These are phyloP conservation scores for Calonectria crousiana DNA, from an alignment of 2,329 filamentous ascomycete genomes.

Conservation along the genomic window DNA sequence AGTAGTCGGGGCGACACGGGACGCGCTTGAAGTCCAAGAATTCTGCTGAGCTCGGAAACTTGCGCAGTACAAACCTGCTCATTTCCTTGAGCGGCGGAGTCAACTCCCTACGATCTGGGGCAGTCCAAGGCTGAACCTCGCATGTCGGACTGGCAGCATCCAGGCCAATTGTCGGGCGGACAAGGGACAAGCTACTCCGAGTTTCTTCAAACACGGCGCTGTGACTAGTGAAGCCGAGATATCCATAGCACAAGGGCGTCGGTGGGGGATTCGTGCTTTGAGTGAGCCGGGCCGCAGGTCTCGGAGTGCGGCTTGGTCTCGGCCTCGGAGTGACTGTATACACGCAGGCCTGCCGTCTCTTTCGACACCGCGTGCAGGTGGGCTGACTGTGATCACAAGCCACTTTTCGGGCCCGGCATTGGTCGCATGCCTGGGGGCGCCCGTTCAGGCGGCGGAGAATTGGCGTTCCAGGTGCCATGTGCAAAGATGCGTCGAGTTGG, in stretches of 20 bases:
- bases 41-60: slow-evolving; percentile 46
- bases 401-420: slow-evolving; percentile 56
- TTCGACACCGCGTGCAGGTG: slow-evolving; percentile 53
- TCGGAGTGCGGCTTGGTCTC: slow-evolving; percentile 33
- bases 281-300: slow-evolving; percentile 22
- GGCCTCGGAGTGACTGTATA: slow-evolving; percentile 46
- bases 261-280: slow-evolving; percentile 26
- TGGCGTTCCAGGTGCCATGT: slow-evolving; percentile 32
- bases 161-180: slow-evolving; percentile 40
- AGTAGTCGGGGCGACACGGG: slow-evolving; percentile 44
- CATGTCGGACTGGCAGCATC: slow-evolving; percentile 19
- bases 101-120: slow-evolving; percentile 30
- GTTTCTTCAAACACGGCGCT: slow-evolving; percentile 57
- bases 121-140: not conserved
- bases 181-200: slow-evolving; percentile 52
- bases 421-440: slow-evolving; percentile 48
- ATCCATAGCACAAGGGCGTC: slow-evolving; percentile 47
- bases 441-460: slow-evolving; percentile 45
- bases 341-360: slow-evolving; percentile 51
- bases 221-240: slow-evolving; percentile 60
- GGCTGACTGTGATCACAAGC: slow-evolving; percentile 59
- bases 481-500: not conserved
- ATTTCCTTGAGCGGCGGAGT: slow-evolving; percentile 49
- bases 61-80: slow-evolving; percentile 52
- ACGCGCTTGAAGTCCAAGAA: slow-evolving; percentile 38